Conservation (phyloP, 768 basidiomycete genomes). For the Suillus americanus region DNA sequence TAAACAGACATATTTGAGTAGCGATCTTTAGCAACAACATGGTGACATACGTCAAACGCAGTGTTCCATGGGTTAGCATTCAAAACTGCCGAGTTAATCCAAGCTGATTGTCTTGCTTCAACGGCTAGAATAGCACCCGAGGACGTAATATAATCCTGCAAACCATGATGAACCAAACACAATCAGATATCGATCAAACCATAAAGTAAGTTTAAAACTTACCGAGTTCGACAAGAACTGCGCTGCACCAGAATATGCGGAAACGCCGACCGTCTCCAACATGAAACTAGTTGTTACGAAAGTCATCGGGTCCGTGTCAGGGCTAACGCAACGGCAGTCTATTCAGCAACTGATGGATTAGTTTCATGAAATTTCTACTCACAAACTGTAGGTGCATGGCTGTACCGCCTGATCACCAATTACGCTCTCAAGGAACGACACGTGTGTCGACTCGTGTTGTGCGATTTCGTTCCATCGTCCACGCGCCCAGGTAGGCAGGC, state of each 20-base stretch:
- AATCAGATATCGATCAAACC: neutral
- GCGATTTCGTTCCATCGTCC: conserved; percentile 36
- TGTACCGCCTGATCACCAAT: conserved; percentile 13
- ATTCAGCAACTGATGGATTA: neutral
- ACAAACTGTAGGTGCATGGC: conserved; percentile 15
- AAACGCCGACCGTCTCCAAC: conserved; percentile 53
- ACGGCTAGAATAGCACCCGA: conserved; percentile 59
- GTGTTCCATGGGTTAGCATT: conserved; percentile 45
- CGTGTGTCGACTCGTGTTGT: conserved; percentile 43
- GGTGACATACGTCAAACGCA: conserved; percentile 39
- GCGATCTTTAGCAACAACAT: neutral
- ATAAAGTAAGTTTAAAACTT: neutral
- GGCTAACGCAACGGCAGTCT: conserved; percentile 22
- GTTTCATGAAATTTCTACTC: neutral
- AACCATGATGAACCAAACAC: neutral
- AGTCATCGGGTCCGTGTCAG: conserved; percentile 39
- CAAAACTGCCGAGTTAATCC: conserved; percentile 44
- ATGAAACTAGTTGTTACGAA: conserved; percentile 46
- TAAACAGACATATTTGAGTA: conserved; percentile 12
- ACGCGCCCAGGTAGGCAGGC: conserved; percentile 37
- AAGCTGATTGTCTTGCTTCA: conserved; percentile 53
- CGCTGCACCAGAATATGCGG: conserved; percentile 60
- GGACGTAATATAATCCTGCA: conserved; percentile 46
- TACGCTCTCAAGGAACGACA: conserved; percentile 36
- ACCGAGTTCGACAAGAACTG: conserved; percentile 35